Evolutionary conservation across 805 yeast genomes (phyloP).

Genomic region (Candida taoyuanica): DNA sequence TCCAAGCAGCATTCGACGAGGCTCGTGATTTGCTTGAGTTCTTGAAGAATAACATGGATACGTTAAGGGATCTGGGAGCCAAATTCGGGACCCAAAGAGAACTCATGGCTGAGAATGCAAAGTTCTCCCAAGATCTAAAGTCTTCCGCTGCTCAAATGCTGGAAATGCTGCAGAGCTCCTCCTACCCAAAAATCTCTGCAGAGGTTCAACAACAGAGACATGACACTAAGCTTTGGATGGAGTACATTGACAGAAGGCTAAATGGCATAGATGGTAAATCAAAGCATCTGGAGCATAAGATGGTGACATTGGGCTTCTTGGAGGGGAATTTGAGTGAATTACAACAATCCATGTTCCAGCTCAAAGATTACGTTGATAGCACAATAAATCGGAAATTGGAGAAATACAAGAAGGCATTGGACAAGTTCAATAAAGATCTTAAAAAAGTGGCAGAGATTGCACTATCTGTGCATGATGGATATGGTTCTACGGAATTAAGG

Average conservation of each 20-base stretch:
- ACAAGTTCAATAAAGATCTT: neutral
- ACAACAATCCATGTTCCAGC: neutral
- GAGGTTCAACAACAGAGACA: neutral
- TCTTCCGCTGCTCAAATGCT: too few relatives aligned
- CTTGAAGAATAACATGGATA: too few relatives aligned
- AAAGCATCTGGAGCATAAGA: neutral
- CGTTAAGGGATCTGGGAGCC: too few relatives aligned
- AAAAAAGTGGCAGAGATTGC: neutral
- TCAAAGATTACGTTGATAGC: neutral
- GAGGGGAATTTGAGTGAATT: neutral
- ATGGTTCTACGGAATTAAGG: neutral
- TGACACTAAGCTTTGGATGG: neutral
- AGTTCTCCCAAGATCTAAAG: too few relatives aligned
- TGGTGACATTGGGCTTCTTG: neutral
- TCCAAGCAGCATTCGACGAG: too few relatives aligned
- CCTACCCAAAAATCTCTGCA: too few relatives aligned
- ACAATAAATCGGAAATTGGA: neutral
- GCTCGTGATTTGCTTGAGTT: too few relatives aligned
- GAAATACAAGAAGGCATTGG: neutral
- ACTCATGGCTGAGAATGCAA: too few relatives aligned
- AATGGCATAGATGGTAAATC: neutral
- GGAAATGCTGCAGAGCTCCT: too few relatives aligned
- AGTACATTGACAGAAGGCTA: neutral
- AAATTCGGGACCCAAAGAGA: too few relatives aligned
- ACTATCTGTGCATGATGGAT: neutral